phyloP scores from a whole-genome alignment of 2,329 filamentous ascomycete species.

The Calonectria pseudoturangicola region DNA sequence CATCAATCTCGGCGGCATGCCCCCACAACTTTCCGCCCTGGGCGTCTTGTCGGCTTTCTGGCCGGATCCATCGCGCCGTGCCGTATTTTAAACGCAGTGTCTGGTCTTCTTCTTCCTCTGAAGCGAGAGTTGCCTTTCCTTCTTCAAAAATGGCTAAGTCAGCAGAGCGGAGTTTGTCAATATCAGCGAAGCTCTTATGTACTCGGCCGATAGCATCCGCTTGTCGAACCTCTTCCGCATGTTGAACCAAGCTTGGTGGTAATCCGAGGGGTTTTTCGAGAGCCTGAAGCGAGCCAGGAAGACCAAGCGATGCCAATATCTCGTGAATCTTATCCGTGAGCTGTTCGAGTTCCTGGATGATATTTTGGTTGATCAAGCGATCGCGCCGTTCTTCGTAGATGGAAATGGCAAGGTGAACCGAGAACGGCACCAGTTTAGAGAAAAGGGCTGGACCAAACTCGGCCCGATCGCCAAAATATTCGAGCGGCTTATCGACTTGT shows the following conservation, averaged over 20 bases:
- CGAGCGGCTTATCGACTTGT: conserved; percentile 87
- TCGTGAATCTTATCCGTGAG: conserved; percentile 88
- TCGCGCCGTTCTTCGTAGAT: conserved; percentile 96
- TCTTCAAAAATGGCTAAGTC: conserved; percentile 89
- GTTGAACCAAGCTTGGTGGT: conserved; percentile 88
- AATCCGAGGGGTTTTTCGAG: conserved; percentile 95
- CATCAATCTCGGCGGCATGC: conserved; percentile 86
- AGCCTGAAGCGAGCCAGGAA: conserved; percentile 94
- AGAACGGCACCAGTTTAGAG: conserved; percentile 93
- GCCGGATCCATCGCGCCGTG: conserved; percentile 88
- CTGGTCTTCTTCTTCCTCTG: conserved; percentile 90
- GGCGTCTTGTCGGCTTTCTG: conserved; percentile 81
- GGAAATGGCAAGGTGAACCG: conserved; percentile 94
- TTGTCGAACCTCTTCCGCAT: conserved; percentile 95
- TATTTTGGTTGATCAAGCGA: conserved; percentile 90
- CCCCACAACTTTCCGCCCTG: conserved; percentile 81
- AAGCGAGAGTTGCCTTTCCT: conserved; percentile 84
- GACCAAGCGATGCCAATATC: conserved; percentile 85
- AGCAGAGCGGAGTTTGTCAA: conserved; percentile 88
- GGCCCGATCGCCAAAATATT: conserved; percentile 85
- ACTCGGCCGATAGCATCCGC: conserved; percentile 88
- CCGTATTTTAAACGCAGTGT: conserved; percentile 85
- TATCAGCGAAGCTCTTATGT: conserved; percentile 88
- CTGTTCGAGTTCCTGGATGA: conserved; percentile 88
- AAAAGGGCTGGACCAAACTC: conserved; percentile 92